Percentiles rank a stretch among this genome's conserved stretches.
Conservation (phyloP, 1,284 basidiomycete species). For the Crucibulum parvulum region DNA sequence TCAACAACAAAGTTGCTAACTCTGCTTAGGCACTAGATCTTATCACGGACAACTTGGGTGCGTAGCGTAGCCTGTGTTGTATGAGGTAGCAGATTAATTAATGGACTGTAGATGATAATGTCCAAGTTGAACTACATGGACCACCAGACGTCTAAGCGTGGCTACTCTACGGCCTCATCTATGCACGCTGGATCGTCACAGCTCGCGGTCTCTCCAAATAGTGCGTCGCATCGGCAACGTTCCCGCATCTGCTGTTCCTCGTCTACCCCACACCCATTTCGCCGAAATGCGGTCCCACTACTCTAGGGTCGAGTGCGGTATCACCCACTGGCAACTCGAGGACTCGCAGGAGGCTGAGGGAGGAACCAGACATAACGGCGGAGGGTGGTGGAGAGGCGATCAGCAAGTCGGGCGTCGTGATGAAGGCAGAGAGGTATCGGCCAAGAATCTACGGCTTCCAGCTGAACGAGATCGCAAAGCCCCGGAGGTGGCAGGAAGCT, state of each 20-base stretch:
- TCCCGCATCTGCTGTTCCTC: conserved; percentile 95
- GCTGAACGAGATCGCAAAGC: conserved; percentile 90
- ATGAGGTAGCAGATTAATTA: background rate
- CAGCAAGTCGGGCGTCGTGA: conserved; percentile 80
- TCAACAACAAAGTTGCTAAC: conserved; percentile 96
- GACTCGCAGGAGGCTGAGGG: too few relatives aligned
- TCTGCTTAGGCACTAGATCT: conserved; percentile 94
- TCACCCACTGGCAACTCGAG: conserved; percentile 36
- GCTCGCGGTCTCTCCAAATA: conserved; percentile 93
- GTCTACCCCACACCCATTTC: conserved; percentile 93
- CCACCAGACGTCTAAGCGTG: conserved; percentile 92
- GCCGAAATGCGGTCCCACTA: conserved; percentile 75
- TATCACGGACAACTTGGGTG: conserved; percentile 93
- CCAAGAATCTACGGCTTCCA: conserved; percentile 96
- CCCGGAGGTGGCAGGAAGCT: conserved; percentile 93
- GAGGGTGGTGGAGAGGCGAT: conserved; percentile 68
- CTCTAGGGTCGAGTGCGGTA: conserved; percentile 34
- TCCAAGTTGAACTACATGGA: conserved; percentile 78
- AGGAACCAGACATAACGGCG: conserved; percentile 53
- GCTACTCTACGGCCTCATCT: conserved; percentile 94
- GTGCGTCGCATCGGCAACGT: conserved; percentile 72
- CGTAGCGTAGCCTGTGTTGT: conserved; percentile 26
- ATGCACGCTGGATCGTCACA: conserved; percentile 97
- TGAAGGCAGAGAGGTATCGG: conserved; percentile 89
- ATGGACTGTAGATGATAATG: conserved; percentile 67